Evolutionary conservation across 306 rosid species (phyloP), one percentile per base, ranked within the genome.

Genomic region (Pachyrhizus erosus): DNA sequence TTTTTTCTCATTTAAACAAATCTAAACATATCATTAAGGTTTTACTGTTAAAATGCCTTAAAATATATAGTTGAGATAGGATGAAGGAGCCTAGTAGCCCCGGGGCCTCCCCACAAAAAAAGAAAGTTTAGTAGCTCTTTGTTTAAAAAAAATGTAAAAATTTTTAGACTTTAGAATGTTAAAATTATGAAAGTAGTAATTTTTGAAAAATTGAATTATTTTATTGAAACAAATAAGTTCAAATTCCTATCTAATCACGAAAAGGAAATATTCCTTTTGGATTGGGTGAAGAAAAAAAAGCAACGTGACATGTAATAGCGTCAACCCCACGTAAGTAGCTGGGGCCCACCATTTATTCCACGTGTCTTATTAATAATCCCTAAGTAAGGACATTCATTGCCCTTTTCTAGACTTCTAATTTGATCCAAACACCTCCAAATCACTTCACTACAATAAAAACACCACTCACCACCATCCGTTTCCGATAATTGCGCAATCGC

Each of bases 391-490:
- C 73, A 29, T 37, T 37, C 13, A 52, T 48, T 68, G 40, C 34
- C 26, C 4, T 21, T 33, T 55, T 33, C 45, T 11, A 6, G 80
- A 61, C 5, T 46, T 21, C 62, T 77, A 77, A 77, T 77, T 48
- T 31, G 3, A 77, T 77, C 58, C 33, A 43, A 76, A 76, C 67
- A 60, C 67, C 37, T 60, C 4, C 18, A 14, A 61, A 26, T 60
- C 51, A 55, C 62, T 1, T 45, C 61, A 45, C 72, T 29, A 15
- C 20, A 62, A 15, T 42, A 4, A 66, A 48, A 57, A 57, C 27
- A 1, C 5, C 5, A 26, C 37, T 13, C 23, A 12, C 65, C 37
- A 20, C 82, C 75, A 21, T 31, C 62, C 57, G 20, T 78, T 49
- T 12, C 54, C 40, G 5, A 33, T 37, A 49, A 78, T 66, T 65